Evolutionary conservation across 2,329 filamentous ascomycete species (phyloP), one percentile per base, ranked within the genome.

Genomic region (Keithomyces neogunnii): DNA sequence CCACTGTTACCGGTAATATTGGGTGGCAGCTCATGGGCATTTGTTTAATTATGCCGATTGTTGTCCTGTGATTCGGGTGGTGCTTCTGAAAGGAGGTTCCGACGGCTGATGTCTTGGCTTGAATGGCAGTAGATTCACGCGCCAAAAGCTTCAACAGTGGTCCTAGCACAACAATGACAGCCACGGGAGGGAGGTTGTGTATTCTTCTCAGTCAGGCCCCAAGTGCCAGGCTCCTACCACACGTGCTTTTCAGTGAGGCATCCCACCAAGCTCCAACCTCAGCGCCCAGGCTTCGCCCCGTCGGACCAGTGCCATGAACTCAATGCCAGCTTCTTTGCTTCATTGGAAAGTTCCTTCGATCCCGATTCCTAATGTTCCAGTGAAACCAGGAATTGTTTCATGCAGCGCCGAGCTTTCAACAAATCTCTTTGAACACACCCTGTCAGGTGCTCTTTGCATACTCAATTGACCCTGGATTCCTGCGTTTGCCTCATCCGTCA

Each of bases 71-170:
- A 49, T 44, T 36, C 39, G 44, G 39, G 40, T 19, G 44, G 30
- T 35, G 29, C 40, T 44, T 7, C 40, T 26, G 26, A 30, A 10
- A 30, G 40, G 29, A 19, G 32, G 11, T 49, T 10, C 38, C 31
- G n/a, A 40, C 40, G 19, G 4, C 38, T 11, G 28, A 49, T 49
- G 40, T 49, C 47, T 49, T 49, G 38, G 47, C 47, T 49, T 39
- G 43, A 38, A 31, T 39, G 38, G 38, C 39, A 32, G 13, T 9
- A 26, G 26, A 8, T 40, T 19, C n/a, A 40, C 8, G 11, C 4
- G 47, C 29, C 4, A 49, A 30, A 1, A n/a, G 33, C 4, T n/a
- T 4, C 31, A 9, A 19, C 13, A 29, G 45, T 26, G 5, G 38
- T 39, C 38, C 8, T 11, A 39, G 39, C 19, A 39, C 36, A 39